phyloP scores from a whole-genome alignment of 805 yeast species.

The Alloascoidea hylecoeti region DNA sequence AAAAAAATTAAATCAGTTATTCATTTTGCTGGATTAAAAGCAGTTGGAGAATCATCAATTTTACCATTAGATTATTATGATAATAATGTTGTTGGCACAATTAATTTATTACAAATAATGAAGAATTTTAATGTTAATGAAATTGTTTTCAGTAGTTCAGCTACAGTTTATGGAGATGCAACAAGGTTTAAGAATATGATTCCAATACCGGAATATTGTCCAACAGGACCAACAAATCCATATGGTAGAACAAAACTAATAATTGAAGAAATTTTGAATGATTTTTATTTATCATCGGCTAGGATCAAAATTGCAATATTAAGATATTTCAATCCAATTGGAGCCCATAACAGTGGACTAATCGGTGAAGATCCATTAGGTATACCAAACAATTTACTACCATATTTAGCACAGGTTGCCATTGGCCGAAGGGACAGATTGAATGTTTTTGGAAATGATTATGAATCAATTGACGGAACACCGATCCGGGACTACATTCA shows the following conservation, averaged over 20 bases:
- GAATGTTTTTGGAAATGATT: conserved; percentile 57
- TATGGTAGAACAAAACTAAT: conserved; percentile 61
- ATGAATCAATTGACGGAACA: conserved; percentile 61
- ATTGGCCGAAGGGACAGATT: conserved; percentile 54
- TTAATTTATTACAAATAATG: conserved; percentile 42
- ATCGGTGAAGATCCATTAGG: conserved; percentile 77
- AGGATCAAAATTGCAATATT: conserved; percentile 40
- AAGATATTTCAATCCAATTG: conserved; percentile 75
- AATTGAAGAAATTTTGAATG: conserved; percentile 49
- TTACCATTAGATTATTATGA: conserved; percentile 57
- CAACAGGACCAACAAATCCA: conserved; percentile 62
- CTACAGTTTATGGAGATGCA: conserved; percentile 77
- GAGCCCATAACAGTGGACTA: conserved; percentile 72
- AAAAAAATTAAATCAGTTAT: conserved; percentile 44
- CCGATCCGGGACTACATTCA: conserved; percentile 76
- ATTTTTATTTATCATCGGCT: conserved; percentile 32
- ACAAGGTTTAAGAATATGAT: conserved; percentile 57
- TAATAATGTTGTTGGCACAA: conserved; percentile 54
- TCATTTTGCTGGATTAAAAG: conserved; percentile 75
- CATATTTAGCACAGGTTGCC: conserved; percentile 68
- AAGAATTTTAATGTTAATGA: conserved; percentile 26
- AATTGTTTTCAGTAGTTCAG: conserved; percentile 64
- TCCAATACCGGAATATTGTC: conserved; percentile 71
- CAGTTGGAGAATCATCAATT: conserved; percentile 65
- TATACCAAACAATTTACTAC: conserved; percentile 62